Conservation (phyloP, 2,329 filamentous ascomycete genomes). For the Stemphylium lycopersici region DNA sequence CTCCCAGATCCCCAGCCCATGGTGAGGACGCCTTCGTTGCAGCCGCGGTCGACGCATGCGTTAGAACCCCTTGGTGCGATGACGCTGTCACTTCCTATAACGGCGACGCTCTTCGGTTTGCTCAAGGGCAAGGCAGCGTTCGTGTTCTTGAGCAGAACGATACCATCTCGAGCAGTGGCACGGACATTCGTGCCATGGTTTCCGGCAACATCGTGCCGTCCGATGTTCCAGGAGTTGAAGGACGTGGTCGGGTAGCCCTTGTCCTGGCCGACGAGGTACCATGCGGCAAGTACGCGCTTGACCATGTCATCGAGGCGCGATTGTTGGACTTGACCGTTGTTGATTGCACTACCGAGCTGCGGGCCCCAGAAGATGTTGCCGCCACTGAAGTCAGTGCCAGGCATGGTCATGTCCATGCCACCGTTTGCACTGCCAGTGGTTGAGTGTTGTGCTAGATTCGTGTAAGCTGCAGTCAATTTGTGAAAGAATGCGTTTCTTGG, state of each 20-base stretch:
- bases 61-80: conserved; percentile 78
- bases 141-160: conserved; percentile 66
- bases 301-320: conserved; percentile 53
- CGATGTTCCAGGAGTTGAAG: conserved; percentile 56
- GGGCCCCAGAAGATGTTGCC: conserved; percentile 62
- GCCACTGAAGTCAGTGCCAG: conserved; percentile 46
- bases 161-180: conserved; percentile 55
- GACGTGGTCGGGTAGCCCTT: conserved; percentile 51
- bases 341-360: conserved; percentile 59
- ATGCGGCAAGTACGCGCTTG: conserved; percentile 54
- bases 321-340: conserved; percentile 53
- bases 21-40: conserved; percentile 66
- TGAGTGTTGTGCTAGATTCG: conserved; percentile 51
- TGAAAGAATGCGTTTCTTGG: not conserved
- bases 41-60: conserved; percentile 73
- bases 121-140: conserved; percentile 74
- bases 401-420: conserved; percentile 65
- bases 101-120: conserved; percentile 64
- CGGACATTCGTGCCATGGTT: conserved; percentile 50
- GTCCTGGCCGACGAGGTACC: conserved; percentile 58
- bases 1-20: conserved; percentile 72
- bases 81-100: conserved; percentile 80
- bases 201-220: conserved; percentile 47
- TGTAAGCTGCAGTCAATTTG: not conserved
- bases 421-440: conserved; percentile 52